Percentiles rank a stretch among this genome's conserved stretches.
Conservation (phyloP, 1,139 yeast species). For the Taiozyma sp. region DNA sequence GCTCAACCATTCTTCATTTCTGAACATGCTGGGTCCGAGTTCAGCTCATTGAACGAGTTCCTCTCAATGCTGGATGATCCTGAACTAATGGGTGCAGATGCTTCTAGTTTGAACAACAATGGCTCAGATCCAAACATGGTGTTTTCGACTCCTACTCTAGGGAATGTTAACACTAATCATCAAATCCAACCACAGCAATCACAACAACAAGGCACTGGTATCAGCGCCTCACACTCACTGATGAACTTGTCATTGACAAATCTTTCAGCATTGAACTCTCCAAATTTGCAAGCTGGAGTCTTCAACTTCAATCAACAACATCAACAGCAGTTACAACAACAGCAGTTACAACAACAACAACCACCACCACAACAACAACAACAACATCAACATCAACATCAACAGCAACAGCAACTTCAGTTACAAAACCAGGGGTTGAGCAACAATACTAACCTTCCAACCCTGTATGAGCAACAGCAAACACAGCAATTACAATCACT, state of each 20-base stretch:
- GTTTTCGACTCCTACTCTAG: not conserved
- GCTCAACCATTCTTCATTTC: conserved; percentile 76
- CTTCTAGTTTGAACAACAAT: not conserved
- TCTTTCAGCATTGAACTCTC: conserved; percentile 19
- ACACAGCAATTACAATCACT: conserved; percentile 12
- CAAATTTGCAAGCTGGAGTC: conserved; percentile 10
- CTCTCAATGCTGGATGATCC: conserved; percentile 90
- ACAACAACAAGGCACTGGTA: not conserved
- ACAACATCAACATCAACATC: conserved; percentile 1
- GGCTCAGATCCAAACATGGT: not conserved
- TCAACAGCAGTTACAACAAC: conserved; percentile 5
- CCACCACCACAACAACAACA: conserved; percentile 1
- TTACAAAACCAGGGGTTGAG: not conserved
- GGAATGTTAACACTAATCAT: not conserved
- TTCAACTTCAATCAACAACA: conserved; percentile 8
- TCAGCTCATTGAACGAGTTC: conserved; percentile 85
- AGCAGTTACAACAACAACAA: conserved; percentile 8
- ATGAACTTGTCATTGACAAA: conserved; percentile 22
- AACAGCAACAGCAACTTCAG: conserved; percentile 3
- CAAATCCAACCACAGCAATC: not conserved
- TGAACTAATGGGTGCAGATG: conserved; percentile 13
- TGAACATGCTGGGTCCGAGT: conserved; percentile 92
- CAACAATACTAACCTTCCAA: not conserved
- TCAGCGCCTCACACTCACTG: conserved; percentile 17
- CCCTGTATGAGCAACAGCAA: conserved; percentile 1